Conservation (phyloP, 1,284 basidiomycete species). For the Sanghuangporus weigelae region DNA sequence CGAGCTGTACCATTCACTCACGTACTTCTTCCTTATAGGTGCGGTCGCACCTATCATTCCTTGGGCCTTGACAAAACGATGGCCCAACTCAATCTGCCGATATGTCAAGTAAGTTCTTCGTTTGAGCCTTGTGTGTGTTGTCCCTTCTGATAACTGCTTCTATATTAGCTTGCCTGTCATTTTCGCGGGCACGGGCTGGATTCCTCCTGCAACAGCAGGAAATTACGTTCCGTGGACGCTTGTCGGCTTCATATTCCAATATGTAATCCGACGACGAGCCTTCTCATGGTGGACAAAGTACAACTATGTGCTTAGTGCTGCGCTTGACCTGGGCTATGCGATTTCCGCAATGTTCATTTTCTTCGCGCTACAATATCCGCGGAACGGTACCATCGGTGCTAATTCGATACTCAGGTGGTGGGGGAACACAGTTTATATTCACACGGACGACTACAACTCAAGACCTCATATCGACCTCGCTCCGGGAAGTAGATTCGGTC, state of each 20-base stretch:
- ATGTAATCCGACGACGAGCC: conserved; percentile 33
- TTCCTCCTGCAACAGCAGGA: conserved; percentile 45
- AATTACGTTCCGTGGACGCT: conserved; percentile 38
- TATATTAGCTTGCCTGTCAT: conserved; percentile 41
- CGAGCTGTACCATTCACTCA: conserved; percentile 21
- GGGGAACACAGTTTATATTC: conserved; percentile 24
- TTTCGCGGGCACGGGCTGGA: conserved; percentile 44
- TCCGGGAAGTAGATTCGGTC: not conserved
- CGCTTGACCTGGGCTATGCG: conserved; percentile 27
- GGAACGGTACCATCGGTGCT: conserved; percentile 24
- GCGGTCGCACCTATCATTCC: conserved; percentile 38
- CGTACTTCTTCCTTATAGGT: conserved; percentile 56
- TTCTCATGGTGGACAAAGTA: conserved; percentile 46
- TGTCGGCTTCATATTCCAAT: conserved; percentile 42
- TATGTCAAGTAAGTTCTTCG: conserved; percentile 38
- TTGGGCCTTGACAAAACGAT: conserved; percentile 35
- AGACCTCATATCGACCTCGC: not conserved
- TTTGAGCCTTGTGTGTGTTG: not conserved
- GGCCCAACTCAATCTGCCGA: conserved; percentile 39
- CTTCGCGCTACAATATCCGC: conserved; percentile 25
- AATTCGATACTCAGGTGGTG: conserved; percentile 24
- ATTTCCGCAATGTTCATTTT: conserved; percentile 26
- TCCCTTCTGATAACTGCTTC: not conserved
- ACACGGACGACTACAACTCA: conserved; percentile 17
- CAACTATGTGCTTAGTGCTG: conserved; percentile 29